Evolutionary conservation across 345 rosid genomes (phyloP), one percentile per base, ranked within the genome.

Genomic region (Eucalyptus albens): DNA sequence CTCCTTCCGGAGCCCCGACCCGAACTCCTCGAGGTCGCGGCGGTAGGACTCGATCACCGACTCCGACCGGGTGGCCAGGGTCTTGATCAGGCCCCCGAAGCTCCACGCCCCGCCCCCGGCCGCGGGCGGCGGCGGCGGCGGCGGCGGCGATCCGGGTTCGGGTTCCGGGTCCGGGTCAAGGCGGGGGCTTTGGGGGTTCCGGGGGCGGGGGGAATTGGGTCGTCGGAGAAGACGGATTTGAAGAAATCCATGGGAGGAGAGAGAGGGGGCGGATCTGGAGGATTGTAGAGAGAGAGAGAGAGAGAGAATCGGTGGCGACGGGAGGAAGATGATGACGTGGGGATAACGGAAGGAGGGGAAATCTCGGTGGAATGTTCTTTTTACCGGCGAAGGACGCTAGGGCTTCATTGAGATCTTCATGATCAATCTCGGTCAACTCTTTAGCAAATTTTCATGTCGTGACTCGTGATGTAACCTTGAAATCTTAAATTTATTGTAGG

Each of bases 1-100:
- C 91, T 97, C 98, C 90, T 94, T 96, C 93, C 91, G 90, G 82
- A 96, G 80, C 29, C 96, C 99, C 89, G 97, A 93, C 88, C 96
- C 94, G 59, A 97, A 92, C n/a, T 97, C 98, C 89, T 93, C 94
- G 31, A 97, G 90, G 87, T 96, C 99, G 29, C 93, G 93, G 27
- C 97, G 93, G 93, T 97, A 97, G 83, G 92, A 91, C 82, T 92
- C 94, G 90, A 97, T 93, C 88, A 94, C 94, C 59, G 97, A 96
- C 89, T 96, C 97, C 49, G 99, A 96, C 89, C 90, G 93, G 44
- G 93, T 89, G 82, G 97, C 92, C 2, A 94, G 89, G 88, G 94
- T 91, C 89, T 92, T 91, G 90, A 96, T 91, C n/a, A 96, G 62
- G 88, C 91, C 92, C 33, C 94, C 94, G 86, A 95, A 92, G 89